Evolutionary conservation across 2,329 filamentous ascomycete genomes (phyloP), one percentile per base, ranked within the genome.

Genomic region (Helicocarpus griseus): DNA sequence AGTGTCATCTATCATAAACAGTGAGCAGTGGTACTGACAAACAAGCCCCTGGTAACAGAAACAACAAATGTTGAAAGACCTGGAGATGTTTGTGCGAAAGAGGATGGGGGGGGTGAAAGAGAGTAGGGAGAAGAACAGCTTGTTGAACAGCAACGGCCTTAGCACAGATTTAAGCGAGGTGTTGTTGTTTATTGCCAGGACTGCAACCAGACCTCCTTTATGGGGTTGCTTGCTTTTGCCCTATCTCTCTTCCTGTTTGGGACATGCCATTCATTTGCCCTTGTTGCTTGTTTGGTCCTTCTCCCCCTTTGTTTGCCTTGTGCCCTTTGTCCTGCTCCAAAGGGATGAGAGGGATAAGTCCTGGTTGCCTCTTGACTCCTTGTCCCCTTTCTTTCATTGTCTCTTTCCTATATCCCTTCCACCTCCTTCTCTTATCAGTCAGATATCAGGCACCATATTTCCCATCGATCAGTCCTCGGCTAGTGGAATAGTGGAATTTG

Each of bases 91-190:
- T 31, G 7, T 13, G 39, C 13, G 17, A 29, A 31, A 45, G n/a
- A n/a, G 8, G 26, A 44, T 14, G 2, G 19, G 14, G 19, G 41
- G 17, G 26, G 5, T 29, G 17, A 31, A 40, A 21, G 14, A 5
- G 17, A 31, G 26, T 2, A 7, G 17, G 14, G 17, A 45, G 6
- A 45, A 19, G 7, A 21, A 14, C 1, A 31, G 8, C 11, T 2
- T 31, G 26, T 29, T 47, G 31, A 1, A 47, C 22, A 45, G 21
- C 7, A 36, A 13, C 22, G 26, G 11, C 11, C 14, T 24, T 36
- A 47, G 45, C 13, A 21, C 31, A 13, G 8, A 36, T 47, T 36
- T 47, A 47, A 47, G 45, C 45, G 45, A 47, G 29, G 45, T 47
- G 45, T 36, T 47, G 9, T 26, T 47, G 45, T 47, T 45, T 8